phyloP scores from a whole-genome alignment of 441 rosid species.

The Omphalea diandra region DNA sequence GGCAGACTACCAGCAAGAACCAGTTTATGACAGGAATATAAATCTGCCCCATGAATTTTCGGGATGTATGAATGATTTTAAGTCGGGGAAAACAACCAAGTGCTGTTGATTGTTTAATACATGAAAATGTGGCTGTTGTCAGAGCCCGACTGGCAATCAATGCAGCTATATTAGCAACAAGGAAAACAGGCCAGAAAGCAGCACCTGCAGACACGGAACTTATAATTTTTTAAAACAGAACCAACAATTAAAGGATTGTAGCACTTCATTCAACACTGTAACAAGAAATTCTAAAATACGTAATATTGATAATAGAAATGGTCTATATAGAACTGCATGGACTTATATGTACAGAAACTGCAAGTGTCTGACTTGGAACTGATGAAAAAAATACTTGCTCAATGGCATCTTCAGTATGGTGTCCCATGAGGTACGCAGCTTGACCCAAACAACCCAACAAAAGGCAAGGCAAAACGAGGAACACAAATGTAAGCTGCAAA shows the following conservation, averaged over 20 bases:
- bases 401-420: conserved; percentile 43
- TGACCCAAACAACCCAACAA: conserved; percentile 96
- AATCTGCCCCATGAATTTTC: conserved; percentile 98
- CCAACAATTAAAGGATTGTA: not conserved
- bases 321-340: conserved; percentile 9
- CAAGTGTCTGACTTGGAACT: conserved; percentile 71
- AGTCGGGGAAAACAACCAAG: conserved; percentile 99
- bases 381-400: conserved; percentile 82
- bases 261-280: conserved; percentile 9
- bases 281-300: too few relatives aligned
- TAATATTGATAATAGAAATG: conserved; percentile 1
- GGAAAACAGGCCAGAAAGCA: conserved; percentile 80
- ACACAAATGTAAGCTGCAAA: conserved; percentile 96
- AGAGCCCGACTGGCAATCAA: conserved; percentile 93
- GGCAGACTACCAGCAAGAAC: conserved; percentile 86
- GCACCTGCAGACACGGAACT: conserved; percentile 45
- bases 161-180: conserved; percentile 89
- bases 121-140: conserved; percentile 98
- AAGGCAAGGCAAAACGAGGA: conserved; percentile 95
- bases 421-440: conserved; percentile 88
- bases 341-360: conserved; percentile 17
- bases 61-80: conserved; percentile 93
- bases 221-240: not conserved
- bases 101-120: conserved; percentile 92
- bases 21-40: conserved; percentile 97